Base-by-base conservation (phyloP, 2,329 filamentous ascomycete species). In the Volutella citrinella region DNA sequence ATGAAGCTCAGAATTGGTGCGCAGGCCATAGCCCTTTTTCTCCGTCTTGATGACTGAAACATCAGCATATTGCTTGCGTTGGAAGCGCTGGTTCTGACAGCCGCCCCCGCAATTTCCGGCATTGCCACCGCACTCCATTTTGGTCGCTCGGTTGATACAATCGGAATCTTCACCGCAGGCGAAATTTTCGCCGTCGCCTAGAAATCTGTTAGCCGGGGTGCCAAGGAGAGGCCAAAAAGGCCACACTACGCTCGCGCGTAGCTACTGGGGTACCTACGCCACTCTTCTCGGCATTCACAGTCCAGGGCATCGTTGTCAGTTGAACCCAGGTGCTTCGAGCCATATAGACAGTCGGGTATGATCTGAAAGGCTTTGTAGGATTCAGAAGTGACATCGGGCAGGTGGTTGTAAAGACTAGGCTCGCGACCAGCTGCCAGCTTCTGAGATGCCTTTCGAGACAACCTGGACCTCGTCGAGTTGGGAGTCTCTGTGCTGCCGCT, bases 21-120 rank as follows among this genome's bases (percentile, higher is more conserved):
- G 86, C 38, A 98, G 77, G 24, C 93, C 93, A 54, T 85, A 97
- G 24, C 93, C 93, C 63, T 98, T 98, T 70, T 97, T 96, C 43
- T 95, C 90, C 1, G 93, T 97, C 61, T 94, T 91, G 72, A 98
- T 94, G 54, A 98, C 91, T 3, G 89, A 85, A 39, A 98, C 93
- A 49, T 86, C 68, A 55, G 91, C 90, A 57, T 93, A 97, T 54
- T 94, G 79, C 63, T 84, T 90, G 50, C 80, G 84, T 63, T 94
- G 87, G 55, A 98, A 97, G 41, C 93, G 84, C 63, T 95, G 89
- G 57, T 98, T 98, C 60, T 95, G 87, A 61, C 93, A 98, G 30
- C 79, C 80, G 22, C 79, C 70, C 34, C 90, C 90, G 62, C 93
- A 98, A 56, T 88, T 87, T 63, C 90, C 61, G 19, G 60, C 93